Percentiles rank a stretch among this genome's conserved stretches.
These are phyloP conservation scores for Bocquillonia castaneifolia DNA, from an alignment of 441 rosid genomes.

Conservation along the genomic window DNA sequence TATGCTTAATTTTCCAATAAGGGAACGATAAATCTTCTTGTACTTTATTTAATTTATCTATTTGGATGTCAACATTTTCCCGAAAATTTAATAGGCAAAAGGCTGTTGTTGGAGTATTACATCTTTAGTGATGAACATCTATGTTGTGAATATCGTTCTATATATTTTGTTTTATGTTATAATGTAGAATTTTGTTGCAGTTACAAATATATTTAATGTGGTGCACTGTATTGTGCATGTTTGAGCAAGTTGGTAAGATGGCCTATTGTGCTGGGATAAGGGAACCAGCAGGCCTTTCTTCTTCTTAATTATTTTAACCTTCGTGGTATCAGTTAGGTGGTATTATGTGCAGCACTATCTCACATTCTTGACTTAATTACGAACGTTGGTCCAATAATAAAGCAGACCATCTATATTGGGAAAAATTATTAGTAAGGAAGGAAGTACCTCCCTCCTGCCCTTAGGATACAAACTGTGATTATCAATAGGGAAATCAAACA, in stretches of 20 bases:
- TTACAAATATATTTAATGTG: neutral
- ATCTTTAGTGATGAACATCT: neutral
- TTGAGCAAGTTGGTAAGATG: neutral
- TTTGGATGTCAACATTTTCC: neutral
- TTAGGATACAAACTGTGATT: neutral
- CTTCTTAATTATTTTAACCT: no score
- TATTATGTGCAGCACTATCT: neutral
- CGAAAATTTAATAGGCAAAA: neutral
- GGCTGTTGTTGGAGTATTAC: neutral
- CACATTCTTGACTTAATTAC: neutral
- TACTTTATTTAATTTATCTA: neutral
- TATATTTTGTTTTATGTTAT: neutral
- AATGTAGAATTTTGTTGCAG: neutral
- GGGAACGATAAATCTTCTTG: neutral
- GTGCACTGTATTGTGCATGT: neutral
- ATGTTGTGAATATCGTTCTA: neutral
- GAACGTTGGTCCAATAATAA: neutral
- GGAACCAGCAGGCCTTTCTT: no score
- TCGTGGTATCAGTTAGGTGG: neutral
- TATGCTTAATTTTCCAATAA: neutral
- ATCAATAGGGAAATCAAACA: neutral
- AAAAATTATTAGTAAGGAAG: neutral
- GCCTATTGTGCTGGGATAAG: no score
- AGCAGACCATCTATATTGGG: neutral
- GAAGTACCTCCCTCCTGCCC: neutral